A percentile compares a stretch with the other conserved stretches of the same genome.
These are phyloP conservation scores for Coemansia umbellata DNA, from an alignment of 192 early-diverging fungal genomes.

Conservation along the genomic window DNA sequence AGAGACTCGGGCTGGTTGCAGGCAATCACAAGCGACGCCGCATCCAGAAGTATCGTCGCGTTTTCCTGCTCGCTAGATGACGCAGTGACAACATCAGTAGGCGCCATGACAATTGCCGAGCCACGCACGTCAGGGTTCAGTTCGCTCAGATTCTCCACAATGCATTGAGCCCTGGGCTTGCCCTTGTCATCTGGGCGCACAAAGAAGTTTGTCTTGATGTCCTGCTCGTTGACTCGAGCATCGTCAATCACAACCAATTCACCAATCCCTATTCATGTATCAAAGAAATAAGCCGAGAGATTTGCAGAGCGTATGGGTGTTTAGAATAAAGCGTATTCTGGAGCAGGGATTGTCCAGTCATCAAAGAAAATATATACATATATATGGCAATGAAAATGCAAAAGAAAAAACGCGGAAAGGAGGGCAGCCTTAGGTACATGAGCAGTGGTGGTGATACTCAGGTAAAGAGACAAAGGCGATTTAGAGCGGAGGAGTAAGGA, in stretches of 20 bases:
- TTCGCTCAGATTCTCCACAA: slow-evolving; percentile 67
- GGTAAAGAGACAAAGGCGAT: too few species aligned
- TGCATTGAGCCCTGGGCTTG: slow-evolving; percentile 58
- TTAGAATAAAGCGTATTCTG: too few species aligned
- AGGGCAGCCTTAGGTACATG: too few species aligned
- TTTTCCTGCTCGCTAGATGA: slow-evolving; percentile 48
- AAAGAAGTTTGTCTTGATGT: slow-evolving; percentile 91
- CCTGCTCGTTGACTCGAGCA: slow-evolving; percentile 58
- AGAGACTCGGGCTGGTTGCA: slow-evolving; percentile 56
- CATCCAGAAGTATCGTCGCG: slow-evolving; percentile 59
- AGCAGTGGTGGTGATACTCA: too few species aligned
- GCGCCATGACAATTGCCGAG: slow-evolving; percentile 54
- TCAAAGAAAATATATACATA: background rate
- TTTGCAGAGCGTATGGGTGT: too few species aligned
- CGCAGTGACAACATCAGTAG: slow-evolving; percentile 64
- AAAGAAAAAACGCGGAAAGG: background rate
- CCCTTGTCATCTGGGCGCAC: slow-evolving; percentile 66
- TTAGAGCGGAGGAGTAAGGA: too few species aligned
- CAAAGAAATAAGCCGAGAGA: background rate
- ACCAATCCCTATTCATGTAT: slow-evolving; percentile 68
- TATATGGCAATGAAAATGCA: background rate
- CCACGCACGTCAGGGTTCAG: slow-evolving; percentile 86
- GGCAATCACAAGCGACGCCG: slow-evolving; percentile 68
- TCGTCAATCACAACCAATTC: slow-evolving; percentile 82
- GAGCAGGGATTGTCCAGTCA: too few species aligned